Evolutionary conservation across 805 yeast species (phyloP).

Genomic region (Metschnikowia cubensis): DNA sequence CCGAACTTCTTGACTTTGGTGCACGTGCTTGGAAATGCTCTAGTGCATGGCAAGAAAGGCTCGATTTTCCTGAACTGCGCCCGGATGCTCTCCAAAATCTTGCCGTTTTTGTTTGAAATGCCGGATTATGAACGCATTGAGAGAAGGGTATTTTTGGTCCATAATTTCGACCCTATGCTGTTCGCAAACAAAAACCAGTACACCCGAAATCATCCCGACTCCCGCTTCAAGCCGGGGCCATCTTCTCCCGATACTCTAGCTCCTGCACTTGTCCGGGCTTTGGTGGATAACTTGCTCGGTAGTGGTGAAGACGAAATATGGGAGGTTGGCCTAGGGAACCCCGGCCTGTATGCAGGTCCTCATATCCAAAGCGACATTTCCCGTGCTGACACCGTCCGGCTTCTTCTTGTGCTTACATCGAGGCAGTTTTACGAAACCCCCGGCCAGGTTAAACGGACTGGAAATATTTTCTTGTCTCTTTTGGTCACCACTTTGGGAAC

Average conservation of each 20-base stretch:
- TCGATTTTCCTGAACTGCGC: slow-evolving; percentile 51
- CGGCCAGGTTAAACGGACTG: slow-evolving; percentile 39
- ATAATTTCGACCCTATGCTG: slow-evolving; percentile 40
- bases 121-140: slow-evolving; percentile 27
- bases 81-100: slow-evolving; percentile 57
- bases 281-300: slow-evolving; percentile 45
- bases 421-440: slow-evolving; percentile 53
- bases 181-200: neutral
- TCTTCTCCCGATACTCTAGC: neutral
- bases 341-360: slow-evolving; percentile 25
- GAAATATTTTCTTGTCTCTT: slow-evolving; percentile 59
- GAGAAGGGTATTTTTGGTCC: slow-evolving; percentile 27
- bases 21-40: slow-evolving; percentile 21
- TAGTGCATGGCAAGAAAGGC: slow-evolving; percentile 9
- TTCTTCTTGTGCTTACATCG: slow-evolving; percentile 60
- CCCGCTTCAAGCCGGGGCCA: neutral
- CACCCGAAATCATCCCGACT: neutral
- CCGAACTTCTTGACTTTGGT: slow-evolving; percentile 56
- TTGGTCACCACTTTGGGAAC: slow-evolving; percentile 48
- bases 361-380: slow-evolving; percentile 49
- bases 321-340: slow-evolving; percentile 76
- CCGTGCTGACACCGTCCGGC: slow-evolving; percentile 61
- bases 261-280: slow-evolving; percentile 4
- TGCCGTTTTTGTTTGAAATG: slow-evolving; percentile 67
- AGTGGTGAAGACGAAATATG: slow-evolving; percentile 44